Conservation (phyloP, 805 yeast species). For the Ogataea minuta region DNA sequence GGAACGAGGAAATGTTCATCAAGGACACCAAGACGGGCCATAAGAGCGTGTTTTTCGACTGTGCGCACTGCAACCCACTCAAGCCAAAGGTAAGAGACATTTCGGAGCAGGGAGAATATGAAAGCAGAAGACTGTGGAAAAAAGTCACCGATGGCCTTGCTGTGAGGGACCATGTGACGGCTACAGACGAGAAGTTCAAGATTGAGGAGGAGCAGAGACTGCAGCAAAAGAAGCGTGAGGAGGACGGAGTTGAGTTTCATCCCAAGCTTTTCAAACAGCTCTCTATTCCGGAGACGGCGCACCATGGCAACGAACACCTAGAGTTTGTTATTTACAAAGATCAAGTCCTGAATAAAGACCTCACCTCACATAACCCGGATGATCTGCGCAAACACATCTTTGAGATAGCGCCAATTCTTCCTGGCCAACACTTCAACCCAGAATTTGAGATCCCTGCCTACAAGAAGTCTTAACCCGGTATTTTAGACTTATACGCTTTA, state of each 20-base stretch:
- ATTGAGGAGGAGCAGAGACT: conserved; percentile 87
- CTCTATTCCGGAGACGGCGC: conserved; percentile 32
- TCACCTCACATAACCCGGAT: conserved; percentile 44
- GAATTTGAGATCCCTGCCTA: conserved; percentile 69
- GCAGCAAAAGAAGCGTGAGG: conserved; percentile 68
- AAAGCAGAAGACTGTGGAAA: conserved; percentile 81
- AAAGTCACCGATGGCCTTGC: conserved; percentile 81
- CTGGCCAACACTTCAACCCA: conserved; percentile 70
- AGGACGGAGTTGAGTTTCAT: conserved; percentile 74
- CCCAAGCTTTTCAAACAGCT: conserved; percentile 71
- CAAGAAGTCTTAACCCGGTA: conserved; percentile 40
- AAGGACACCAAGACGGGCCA: conserved; percentile 45
- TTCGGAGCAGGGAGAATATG: conserved; percentile 74
- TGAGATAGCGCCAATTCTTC: conserved; percentile 73
- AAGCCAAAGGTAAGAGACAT: conserved; percentile 76
- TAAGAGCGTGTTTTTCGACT: conserved; percentile 56
- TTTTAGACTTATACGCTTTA: conserved; percentile 6
- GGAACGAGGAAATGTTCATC: conserved; percentile 84
- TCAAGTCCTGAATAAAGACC: conserved; percentile 41
- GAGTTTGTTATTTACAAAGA: conserved; percentile 66
- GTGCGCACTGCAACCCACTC: conserved; percentile 48
- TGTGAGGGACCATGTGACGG: conserved; percentile 70
- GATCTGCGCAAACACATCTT: conserved; percentile 55
- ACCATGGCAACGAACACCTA: conserved; percentile 41
- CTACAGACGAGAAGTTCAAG: conserved; percentile 83